Evolutionary conservation across 192 early-diverging fungal genomes (phyloP), one percentile per base, ranked within the genome.

Genomic region (Coemansia sp.): DNA sequence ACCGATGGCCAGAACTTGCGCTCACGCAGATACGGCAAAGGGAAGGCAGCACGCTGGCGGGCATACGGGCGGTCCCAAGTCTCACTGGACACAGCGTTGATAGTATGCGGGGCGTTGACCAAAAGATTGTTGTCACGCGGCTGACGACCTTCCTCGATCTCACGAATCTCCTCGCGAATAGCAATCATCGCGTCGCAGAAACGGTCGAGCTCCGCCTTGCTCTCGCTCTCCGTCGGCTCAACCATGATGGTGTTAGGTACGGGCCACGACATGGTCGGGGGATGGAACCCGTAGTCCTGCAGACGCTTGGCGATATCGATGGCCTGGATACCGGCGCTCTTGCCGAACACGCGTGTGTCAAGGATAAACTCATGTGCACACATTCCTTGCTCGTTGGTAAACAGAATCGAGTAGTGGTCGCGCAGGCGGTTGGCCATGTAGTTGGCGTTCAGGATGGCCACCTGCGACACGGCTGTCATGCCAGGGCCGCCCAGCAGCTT

Each of bases 341-440:
- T 82, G 53, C 71, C 82, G 67, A 99, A 98, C n/a, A 91, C 90
- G 44, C 94, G 87, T 40, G 89, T 87, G 77, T 99, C 97, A 38
- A 99, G 83, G 59, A 99, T 98, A 81, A 99, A 99, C 80, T 99
- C 97, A 83, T 99, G 97, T 8, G 93, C 97, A 72, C 97, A 99
- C 82, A 91, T 86, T 54, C 95, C 94, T 58, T 96, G 85, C 39
- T 90, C 80, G 81, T 98, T 97, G 25, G 91, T 91, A 79, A 78
- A 99, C 48, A 98, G 80, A 22, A 98, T 86, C 61, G 90, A 84
- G 83, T 98, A 99, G 80, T 98, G 91, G 57, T 85, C 80, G 65
- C 83, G 83, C 69, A 99, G 87, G 18, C 94, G 89, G 69, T 86
- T 85, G 40, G 88, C 84, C 93, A 99, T 97, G 84, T 99, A 99